These are phyloP conservation scores for Dryadomyces sulphureus DNA, from an alignment of 2,329 filamentous ascomycete genomes.

Conservation along the genomic window DNA sequence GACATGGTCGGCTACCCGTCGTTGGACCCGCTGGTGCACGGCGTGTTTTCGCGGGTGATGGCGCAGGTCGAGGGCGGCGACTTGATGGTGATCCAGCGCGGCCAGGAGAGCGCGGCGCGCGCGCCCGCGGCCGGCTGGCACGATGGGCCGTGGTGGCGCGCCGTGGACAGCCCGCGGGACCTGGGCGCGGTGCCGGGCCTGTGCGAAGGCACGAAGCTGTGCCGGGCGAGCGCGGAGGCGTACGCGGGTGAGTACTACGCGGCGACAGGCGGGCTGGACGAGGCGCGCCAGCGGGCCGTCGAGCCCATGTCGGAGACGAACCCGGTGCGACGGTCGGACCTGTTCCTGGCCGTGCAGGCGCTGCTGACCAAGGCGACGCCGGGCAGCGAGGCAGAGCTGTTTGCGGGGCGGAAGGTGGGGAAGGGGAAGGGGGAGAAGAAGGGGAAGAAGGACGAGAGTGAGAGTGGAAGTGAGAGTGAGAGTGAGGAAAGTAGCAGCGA, in stretches of 20 bases:
- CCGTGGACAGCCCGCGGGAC: constrained; percentile 52
- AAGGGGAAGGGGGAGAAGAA: constrained; percentile 15
- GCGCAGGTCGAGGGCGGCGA: constrained; percentile 97
- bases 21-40: constrained; percentile 82
- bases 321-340: constrained; percentile 80
- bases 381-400: constrained; percentile 39
- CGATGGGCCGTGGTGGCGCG: constrained; percentile 94
- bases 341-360: constrained; percentile 92
- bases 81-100: constrained; percentile 83
- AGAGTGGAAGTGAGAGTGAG: constrained; percentile 56
- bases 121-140: constrained; percentile 57
- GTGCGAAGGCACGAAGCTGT: constrained; percentile 80
- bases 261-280: constrained; percentile 56
- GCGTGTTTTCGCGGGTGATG: constrained; percentile 91
- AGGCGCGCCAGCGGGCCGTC: constrained; percentile 64
- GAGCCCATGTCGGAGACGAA: constrained; percentile 71
- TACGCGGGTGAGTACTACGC: constrained; percentile 79
- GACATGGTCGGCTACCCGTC: constrained; percentile 90
- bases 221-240: constrained; percentile 73
- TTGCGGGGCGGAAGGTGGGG: constrained; percentile 30
- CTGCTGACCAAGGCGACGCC: constrained; percentile 42
- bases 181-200: constrained; percentile 68
- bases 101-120: constrained; percentile 63
- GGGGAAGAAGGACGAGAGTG: constrained; percentile 38
- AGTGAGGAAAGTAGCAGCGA: constrained; percentile 74